Evolutionary conservation across 768 basidiomycete species (phyloP).

Genomic region (Dentipellis sp.): DNA sequence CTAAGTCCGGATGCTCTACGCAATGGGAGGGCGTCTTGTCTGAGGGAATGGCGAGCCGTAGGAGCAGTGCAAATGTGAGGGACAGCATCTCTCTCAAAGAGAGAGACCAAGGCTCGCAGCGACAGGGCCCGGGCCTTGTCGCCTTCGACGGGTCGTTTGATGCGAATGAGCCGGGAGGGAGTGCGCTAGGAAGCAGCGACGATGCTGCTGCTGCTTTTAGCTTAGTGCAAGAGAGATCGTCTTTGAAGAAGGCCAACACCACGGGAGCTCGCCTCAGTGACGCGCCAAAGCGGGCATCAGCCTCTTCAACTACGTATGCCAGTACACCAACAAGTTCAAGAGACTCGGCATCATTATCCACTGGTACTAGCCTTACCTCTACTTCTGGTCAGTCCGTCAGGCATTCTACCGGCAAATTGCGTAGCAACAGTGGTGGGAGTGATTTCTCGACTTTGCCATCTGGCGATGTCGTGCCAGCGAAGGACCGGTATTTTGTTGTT

Average conservation of each 20-base stretch:
- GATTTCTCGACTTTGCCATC: constrained; percentile 75
- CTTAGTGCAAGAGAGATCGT: constrained; percentile 46
- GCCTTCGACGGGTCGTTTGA: constrained; percentile 18
- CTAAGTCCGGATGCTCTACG: constrained; percentile 33
- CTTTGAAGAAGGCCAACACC: constrained; percentile 54
- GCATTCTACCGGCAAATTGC: constrained; percentile 53
- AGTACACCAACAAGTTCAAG: constrained; percentile 76
- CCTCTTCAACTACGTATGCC: constrained; percentile 81
- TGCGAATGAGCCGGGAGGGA: constrained; percentile 35
- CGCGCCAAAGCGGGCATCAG: constrained; percentile 81
- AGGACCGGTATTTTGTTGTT: constrained; percentile 55
- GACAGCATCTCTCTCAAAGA: constrained; percentile 38
- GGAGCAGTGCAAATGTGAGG: constrained; percentile 28
- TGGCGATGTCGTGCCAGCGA: constrained; percentile 49
- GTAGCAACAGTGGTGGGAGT: constrained; percentile 80
- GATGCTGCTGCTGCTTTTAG: constrained; percentile 24
- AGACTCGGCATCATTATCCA: constrained; percentile 79
- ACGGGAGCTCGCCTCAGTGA: constrained; percentile 59
- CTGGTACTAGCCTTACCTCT: constrained; percentile 70
- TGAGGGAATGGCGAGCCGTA: constrained; percentile 24
- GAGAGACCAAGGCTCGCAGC: constrained; percentile 30
- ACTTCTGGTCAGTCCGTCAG: constrained; percentile 64
- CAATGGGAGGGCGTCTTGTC: constrained; percentile 71
- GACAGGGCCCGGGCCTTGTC: constrained; percentile 28
- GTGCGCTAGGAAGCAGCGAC: constrained; percentile 45